Percentiles rank a stretch among this genome's conserved stretches.
Evolutionary conservation across 306 rosid species (phyloP).

Genomic region (Ziziphus jujuba): DNA sequence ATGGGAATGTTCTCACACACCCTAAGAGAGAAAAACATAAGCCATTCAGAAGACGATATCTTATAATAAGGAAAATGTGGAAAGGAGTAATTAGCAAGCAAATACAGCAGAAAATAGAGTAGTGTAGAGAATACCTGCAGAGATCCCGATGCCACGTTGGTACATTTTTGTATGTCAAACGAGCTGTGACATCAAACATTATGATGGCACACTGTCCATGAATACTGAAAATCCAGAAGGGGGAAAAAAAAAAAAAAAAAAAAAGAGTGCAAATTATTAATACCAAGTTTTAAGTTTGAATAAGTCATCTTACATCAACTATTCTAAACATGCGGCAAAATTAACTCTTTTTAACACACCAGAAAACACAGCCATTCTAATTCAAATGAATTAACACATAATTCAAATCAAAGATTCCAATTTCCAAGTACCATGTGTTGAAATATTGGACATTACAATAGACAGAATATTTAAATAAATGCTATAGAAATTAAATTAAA

Average conservation of each 20-base stretch:
- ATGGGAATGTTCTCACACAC: slow-evolving; percentile 41
- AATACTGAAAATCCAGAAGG: slow-evolving; percentile 20
- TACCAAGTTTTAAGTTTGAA: neutral
- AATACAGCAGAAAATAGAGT: no score
- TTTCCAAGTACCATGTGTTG: no score
- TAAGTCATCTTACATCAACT: neutral
- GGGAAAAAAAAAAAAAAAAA: neutral
- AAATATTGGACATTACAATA: no score
- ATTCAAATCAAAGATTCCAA: no score
- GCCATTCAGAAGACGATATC: neutral
- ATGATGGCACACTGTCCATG: slow-evolving; percentile 40
- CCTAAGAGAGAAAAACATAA: slow-evolving; percentile 17
- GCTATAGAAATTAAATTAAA: neutral
- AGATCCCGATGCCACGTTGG: slow-evolving; percentile 38
- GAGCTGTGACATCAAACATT: slow-evolving; percentile 41
- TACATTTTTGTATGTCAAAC: slow-evolving; percentile 38
- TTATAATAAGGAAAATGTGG: neutral
- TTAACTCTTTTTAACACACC: no score
- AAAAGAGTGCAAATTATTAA: neutral
- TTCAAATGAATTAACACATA: no score
- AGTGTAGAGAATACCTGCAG: slow-evolving; percentile 21
- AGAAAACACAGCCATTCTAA: no score
- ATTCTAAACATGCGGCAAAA: no score
- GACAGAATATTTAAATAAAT: neutral
- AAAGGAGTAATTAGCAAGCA: neutral